A percentile compares a stretch with the other conserved stretches of the same genome.
phyloP scores from a whole-genome alignment of 2,329 filamentous ascomycete species.

The Botrytis byssoidea region DNA sequence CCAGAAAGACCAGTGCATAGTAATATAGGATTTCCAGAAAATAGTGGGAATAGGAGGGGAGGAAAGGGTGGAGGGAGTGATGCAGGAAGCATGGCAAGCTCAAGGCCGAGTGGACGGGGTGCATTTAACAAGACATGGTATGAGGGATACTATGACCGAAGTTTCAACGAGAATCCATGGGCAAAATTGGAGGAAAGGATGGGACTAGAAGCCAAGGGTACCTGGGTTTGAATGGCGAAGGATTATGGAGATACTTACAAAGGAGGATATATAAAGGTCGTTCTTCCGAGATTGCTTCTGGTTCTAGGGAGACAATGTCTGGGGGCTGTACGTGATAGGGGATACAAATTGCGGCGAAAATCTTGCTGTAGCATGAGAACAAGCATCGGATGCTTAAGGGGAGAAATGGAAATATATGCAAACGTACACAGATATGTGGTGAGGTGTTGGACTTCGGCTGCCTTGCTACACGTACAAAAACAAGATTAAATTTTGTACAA shows the following conservation, averaged over 20 bases:
- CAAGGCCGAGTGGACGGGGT: constrained; percentile 22
- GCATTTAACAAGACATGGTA: constrained; percentile 56
- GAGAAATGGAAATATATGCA: background rate
- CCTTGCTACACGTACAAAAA: background rate
- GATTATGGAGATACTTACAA: background rate
- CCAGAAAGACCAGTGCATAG: constrained; percentile 22
- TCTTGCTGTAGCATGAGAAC: background rate
- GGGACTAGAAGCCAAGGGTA: constrained; percentile 46
- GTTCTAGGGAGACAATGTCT: background rate
- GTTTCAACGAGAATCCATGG: constrained; percentile 74
- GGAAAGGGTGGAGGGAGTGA: constrained; percentile 18
- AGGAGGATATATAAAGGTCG: background rate
- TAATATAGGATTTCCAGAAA: constrained; percentile 27
- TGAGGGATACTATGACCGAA: constrained; percentile 65
- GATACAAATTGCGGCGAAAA: background rate
- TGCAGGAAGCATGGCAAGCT: constrained; percentile 23
- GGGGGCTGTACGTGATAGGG: background rate
- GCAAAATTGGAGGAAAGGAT: constrained; percentile 51
- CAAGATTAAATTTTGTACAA: background rate
- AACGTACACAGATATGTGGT: background rate
- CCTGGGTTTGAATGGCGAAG: constrained; percentile 44
- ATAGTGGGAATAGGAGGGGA: background rate
- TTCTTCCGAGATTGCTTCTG: background rate
- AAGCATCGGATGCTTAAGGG: background rate
- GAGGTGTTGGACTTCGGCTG: background rate